A percentile compares a stretch with the other conserved stretches of the same genome.
Conservation (phyloP, 805 yeast species). For the Yamadazyma endophytica region DNA sequence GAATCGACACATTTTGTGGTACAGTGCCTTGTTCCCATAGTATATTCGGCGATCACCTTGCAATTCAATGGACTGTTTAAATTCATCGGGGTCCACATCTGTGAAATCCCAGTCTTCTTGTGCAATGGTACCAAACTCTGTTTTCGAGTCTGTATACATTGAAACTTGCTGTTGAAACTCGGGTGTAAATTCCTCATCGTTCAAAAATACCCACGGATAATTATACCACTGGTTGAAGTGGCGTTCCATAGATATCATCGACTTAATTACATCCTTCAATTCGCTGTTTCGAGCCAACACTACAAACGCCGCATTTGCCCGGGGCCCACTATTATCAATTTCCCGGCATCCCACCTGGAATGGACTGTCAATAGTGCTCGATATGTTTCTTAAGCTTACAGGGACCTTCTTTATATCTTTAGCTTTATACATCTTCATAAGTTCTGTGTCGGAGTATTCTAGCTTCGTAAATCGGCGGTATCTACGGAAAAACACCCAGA, state of each 20-base stretch:
- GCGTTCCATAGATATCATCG: constrained; percentile 72
- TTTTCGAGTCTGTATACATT: constrained; percentile 52
- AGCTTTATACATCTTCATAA: constrained; percentile 1
- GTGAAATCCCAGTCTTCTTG: constrained; percentile 65
- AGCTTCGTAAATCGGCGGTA: too few relatives aligned
- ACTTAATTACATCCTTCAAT: constrained; percentile 65
- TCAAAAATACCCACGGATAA: constrained; percentile 89
- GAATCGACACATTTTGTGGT: constrained; percentile 95
- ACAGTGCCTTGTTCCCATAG: constrained; percentile 79
- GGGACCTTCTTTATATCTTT: constrained; percentile 2
- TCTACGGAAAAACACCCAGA: too few relatives aligned
- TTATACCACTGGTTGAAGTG: constrained; percentile 92
- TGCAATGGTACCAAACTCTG: constrained; percentile 69
- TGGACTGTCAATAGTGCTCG: constrained; percentile 30
- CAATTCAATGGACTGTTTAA: constrained; percentile 55
- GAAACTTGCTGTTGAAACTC: constrained; percentile 55
- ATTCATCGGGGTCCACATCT: constrained; percentile 33
- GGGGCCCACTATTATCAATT: constrained; percentile 34
- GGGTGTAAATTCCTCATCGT: constrained; percentile 69
- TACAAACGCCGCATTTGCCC: constrained; percentile 82
- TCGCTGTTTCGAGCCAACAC: constrained; percentile 82
- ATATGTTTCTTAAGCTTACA: constrained; percentile 9
- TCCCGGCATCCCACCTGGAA: constrained; percentile 54
- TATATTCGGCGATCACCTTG: constrained; percentile 83
- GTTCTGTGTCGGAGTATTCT: neutral